Base-by-base conservation (phyloP, 495 filamentous ascomycete genomes). In the Paragyromitra xinjiangensis region DNA sequence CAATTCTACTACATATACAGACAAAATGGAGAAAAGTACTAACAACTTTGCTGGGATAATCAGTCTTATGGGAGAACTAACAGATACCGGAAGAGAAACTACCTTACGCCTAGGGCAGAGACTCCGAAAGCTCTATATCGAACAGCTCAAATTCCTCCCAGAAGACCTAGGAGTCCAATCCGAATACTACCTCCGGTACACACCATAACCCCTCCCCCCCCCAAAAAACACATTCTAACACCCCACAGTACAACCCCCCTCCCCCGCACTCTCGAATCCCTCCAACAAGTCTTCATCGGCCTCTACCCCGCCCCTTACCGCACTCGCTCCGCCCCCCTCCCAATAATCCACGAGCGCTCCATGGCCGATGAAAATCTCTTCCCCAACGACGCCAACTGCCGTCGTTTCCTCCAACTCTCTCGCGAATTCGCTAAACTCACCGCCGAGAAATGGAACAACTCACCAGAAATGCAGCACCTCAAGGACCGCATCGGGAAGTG, bases 261-360 rank as follows among this genome's bases (percentile, higher is more conserved):
- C 48, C 91, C 91, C 2, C 90, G 95, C 53, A 93, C 95, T 7
- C 86, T 97, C 2, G 94, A 97, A 82, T 94, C 91, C 14, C 86
- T 98, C 24, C 94, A 98, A 75, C 93, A 99, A 83, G 88, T 92
- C 22, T 97, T 97, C 83, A 89, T 87, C 80, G 95, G 95, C 16
- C 88, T 99, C 83, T 99, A 98, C 83, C 95, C 95, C 0, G 80
- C 89, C 0, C 86, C 85, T n/a, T 85, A 91, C 5, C 88, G 92
- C 55, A 88, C 88, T 1, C 64, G 55, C 11, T 50, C n/a, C 11
- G 34, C 45, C 6, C 40, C 67, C 9, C 12, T 44, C 34, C 62
- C 66, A 22, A 68, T 71, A 34, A 82, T 82, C 24, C 56, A 73
- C 34, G 62, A 81, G n/a, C 77, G 81, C 11, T 87, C 89, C 5